Evolutionary conservation across 345 rosid species (phyloP), one percentile per base, ranked within the genome.

Genomic region (Salix dunnii): DNA sequence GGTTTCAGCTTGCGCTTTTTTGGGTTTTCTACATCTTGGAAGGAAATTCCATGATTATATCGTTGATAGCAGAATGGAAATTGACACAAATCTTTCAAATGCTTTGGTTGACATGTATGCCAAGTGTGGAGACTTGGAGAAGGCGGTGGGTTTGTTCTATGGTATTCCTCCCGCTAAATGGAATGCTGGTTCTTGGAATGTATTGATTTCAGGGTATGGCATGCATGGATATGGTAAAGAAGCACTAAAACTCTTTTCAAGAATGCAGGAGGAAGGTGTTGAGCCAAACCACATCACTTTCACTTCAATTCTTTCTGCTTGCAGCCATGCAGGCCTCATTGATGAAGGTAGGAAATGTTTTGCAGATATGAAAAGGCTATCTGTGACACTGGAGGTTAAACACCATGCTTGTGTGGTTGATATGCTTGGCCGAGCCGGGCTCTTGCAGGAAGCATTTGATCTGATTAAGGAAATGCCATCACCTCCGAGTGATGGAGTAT

Each of bases 321-420:
- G 92, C 76, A 88, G 94, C 31, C 92, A 86, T 74, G 83, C 88
- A 2, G 92, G 91, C 65, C 88, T 89, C 31, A 62, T 87, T 27
- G 84, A 82, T 11, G 87, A 90, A 78, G 94, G 92, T 14, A 86
- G 82, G 42, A 80, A 76, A 76, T 87, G 82, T 79, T 89, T 90
- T 72, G 72, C 79, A 25, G 78, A 81, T 28, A 87, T 90, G 89
- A 66, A 31, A 43, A 81, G 78, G 74, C 74, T 83, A 43, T 80
- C 81, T 12, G 79, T 85, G 38, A 79, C 71, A 40, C 87, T 79
- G 10, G 80, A 82, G 69, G 74, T 67, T 35, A 87, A 87, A 71
- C 90, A 90, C 79, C 89, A 79, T 77, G 85, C 91, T 81, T 89
- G 92, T 78, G 82, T 89, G 90, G 91, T 86, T 28, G 92, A 89